These are phyloP conservation scores for Uronychia binucleata DNA, from an alignment of 73 alveolate genomes.

Conservation along the genomic window DNA sequence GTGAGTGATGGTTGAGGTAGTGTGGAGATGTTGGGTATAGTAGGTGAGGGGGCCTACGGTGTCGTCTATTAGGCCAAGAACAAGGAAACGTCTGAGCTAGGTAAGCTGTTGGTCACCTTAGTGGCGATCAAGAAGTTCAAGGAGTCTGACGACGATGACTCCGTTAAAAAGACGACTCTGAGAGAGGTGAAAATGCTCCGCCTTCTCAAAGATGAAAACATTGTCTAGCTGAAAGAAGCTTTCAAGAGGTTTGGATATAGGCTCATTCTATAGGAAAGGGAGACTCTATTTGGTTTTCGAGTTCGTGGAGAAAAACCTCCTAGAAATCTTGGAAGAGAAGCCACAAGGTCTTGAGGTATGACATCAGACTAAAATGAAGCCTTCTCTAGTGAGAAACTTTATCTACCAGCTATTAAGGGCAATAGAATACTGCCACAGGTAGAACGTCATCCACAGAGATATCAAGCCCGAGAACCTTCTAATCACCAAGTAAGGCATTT, in stretches of 20 bases:
- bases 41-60: conserved; percentile 87
- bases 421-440: conserved; percentile 59
- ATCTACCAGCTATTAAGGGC: conserved; percentile 69
- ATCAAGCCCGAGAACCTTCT: conserved; percentile 78
- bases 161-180: conserved; percentile 65
- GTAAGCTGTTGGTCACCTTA: conserved; percentile 10
- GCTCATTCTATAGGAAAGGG: conserved; percentile 54
- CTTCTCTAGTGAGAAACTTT: conserved; percentile 43
- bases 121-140: conserved; percentile 87
- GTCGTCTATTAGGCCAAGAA: conserved; percentile 72
- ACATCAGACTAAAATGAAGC: background rate
- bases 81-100: conserved; percentile 67
- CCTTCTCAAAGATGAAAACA: conserved; percentile 74
- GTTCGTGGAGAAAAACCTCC: conserved; percentile 68
- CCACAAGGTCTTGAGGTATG: conserved; percentile 72
- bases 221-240: conserved; percentile 91
- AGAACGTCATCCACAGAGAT: conserved; percentile 74
- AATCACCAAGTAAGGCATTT: conserved; percentile 32
- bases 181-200: conserved; percentile 86
- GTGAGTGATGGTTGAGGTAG: conserved; percentile 3
- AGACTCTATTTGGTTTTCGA: conserved; percentile 77
- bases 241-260: conserved; percentile 44
- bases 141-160: conserved; percentile 81
- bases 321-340: conserved; percentile 70
- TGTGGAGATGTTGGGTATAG: conserved; percentile 65